Conservation (phyloP, 176 grass and related monocot species). For the Oryza glumipatula region DNA sequence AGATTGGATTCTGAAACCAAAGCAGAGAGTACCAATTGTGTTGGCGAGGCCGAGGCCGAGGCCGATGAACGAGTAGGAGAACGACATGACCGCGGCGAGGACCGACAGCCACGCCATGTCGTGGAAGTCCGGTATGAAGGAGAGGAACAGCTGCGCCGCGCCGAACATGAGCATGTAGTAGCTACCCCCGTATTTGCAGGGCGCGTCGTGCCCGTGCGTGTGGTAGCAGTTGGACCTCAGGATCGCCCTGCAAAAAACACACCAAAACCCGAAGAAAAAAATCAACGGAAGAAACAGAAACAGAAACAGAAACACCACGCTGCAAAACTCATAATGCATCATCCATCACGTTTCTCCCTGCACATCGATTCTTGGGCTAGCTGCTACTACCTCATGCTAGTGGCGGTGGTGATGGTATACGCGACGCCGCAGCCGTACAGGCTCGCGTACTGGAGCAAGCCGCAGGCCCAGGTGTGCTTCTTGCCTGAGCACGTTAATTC, state of each 20-base stretch:
- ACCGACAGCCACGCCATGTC: slow-evolving; percentile 87
- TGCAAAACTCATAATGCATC: background rate
- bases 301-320: background rate
- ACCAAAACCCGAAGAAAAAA: background rate
- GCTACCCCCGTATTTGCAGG: slow-evolving; percentile 55
- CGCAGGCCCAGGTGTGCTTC: slow-evolving; percentile 70
- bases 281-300: background rate
- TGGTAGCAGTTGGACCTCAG: slow-evolving; percentile 74
- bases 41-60: slow-evolving; percentile 59
- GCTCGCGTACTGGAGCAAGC: slow-evolving; percentile 61
- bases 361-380: background rate
- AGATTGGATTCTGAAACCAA: background rate
- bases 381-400: slow-evolving; percentile 54
- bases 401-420: slow-evolving; percentile 67
- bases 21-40: slow-evolving; percentile 50
- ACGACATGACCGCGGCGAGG: slow-evolving; percentile 74
- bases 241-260: slow-evolving; percentile 56
- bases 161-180: slow-evolving; percentile 77
- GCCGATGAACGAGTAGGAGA: slow-evolving; percentile 76
- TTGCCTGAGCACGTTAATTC: slow-evolving; percentile 48
- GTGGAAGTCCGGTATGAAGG: slow-evolving; percentile 74
- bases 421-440: slow-evolving; percentile 64
- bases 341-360: background rate
- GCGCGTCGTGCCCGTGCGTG: slow-evolving; percentile 55
- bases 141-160: slow-evolving; percentile 60